Evolutionary conservation across 23 red algal species (phyloP).

Genomic region (Cyanidium caldarium): DNA sequence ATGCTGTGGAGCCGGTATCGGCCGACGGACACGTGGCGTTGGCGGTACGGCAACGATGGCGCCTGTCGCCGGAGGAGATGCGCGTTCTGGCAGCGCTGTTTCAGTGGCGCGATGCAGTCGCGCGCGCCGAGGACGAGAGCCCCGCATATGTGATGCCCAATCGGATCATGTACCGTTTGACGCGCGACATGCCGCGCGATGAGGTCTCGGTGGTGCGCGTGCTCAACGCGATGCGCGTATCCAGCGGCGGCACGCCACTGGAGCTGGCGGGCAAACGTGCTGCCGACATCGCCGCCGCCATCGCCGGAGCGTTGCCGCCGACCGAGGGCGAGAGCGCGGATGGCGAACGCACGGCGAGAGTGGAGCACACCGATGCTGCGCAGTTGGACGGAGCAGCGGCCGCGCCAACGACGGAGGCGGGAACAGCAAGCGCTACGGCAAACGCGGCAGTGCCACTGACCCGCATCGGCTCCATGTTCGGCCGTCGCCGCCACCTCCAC

Average conservation of each 20-base stretch:
- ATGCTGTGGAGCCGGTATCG: constrained; percentile 21
- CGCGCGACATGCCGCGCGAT: neutral
- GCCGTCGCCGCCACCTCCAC: too few relatives aligned
- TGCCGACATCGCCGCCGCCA: neutral
- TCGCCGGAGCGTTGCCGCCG: neutral
- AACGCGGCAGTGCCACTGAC: too few relatives aligned
- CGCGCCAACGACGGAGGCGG: too few relatives aligned
- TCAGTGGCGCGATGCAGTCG: constrained; percentile 60
- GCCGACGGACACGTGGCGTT: constrained; percentile 18
- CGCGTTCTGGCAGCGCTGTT: constrained; percentile 38
- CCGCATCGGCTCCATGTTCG: too few relatives aligned
- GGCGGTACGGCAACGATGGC: constrained; percentile 12
- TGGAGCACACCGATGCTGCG: too few relatives aligned
- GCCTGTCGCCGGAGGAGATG: constrained; percentile 23
- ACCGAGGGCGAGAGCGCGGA: too few relatives aligned
- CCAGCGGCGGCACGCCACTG: neutral
- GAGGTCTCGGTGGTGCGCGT: neutral
- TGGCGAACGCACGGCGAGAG: too few relatives aligned
- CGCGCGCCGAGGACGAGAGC: constrained; percentile 77
- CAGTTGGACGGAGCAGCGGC: too few relatives aligned
- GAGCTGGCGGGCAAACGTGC: neutral
- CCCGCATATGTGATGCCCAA: constrained; percentile 47
- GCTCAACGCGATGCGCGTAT: neutral
- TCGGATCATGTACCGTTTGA: constrained; percentile 22
- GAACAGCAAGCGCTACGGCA: too few relatives aligned